Evolutionary conservation across 768 basidiomycete genomes (phyloP), one percentile per base, ranked within the genome.

Genomic region (Tylopilus felleus): DNA sequence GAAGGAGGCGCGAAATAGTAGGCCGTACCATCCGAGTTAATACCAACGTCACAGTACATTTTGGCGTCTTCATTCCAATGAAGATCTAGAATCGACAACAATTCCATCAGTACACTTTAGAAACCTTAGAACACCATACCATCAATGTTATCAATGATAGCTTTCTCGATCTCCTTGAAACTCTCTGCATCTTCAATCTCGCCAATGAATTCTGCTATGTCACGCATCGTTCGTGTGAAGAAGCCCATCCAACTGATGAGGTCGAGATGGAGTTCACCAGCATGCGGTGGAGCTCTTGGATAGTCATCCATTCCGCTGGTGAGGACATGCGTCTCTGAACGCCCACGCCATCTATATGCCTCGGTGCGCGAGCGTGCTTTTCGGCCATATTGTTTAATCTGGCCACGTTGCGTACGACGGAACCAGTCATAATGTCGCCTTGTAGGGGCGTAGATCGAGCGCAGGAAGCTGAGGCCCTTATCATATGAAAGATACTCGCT

Each of bases 241-340:
- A 93, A 97, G 4, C 82, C 95, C 85, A 98, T 92, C 95, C 95
- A 98, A 28, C 89, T 88, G 58, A 94, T 90, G 53, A 98, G 72
- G 71, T 98, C 95, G 54, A 98, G 69, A 69, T 98, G 95, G 44
- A 98, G 75, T 73, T 98, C 95, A 46, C 96, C 95, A 2, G 85
- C 79, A 64, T 94, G 92, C 7, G 95, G 88, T 25, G 85, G 83
- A 14, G 90, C 93, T 50, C 95, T 81, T 12, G 95, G 95, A 70
- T 95, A 98, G 71, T 98, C 95, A 67, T 98, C 95, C 85, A 98
- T 86, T 1, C 95, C 95, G 63, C 89, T 92, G 0, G 96, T 97
- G 52, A 98, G 74, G 36, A 98, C 88, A 70, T 96, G 93, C 25
- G 79, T 78, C 62, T 85, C 80, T 8, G 91, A 89, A 39, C 95